A percentile compares a stretch with the other conserved stretches of the same genome.
Conservation (phyloP, 2,329 filamentous ascomycete genomes). For the Aspergillus spinulosporus region DNA sequence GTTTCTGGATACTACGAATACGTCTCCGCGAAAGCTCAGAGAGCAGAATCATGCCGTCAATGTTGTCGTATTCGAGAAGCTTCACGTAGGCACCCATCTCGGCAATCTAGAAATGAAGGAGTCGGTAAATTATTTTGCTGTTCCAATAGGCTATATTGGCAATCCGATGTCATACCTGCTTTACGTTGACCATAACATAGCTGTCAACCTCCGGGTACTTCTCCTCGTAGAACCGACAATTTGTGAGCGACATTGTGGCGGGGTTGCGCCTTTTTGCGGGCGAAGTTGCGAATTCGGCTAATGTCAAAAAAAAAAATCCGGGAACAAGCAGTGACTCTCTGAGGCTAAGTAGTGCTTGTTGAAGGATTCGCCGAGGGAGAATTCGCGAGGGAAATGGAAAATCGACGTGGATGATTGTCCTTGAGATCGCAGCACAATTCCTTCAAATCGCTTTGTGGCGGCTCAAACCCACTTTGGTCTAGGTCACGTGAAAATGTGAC, state of each 20-base stretch:
- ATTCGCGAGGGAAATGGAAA: neutral
- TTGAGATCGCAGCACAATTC: constrained; percentile 29
- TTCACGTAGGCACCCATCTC: constrained; percentile 99
- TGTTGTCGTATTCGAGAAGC: constrained; percentile 99
- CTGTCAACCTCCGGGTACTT: constrained; percentile 98
- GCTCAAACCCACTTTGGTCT: constrained; percentile 42
- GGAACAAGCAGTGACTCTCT: constrained; percentile 4
- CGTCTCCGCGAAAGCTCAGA: constrained; percentile 96
- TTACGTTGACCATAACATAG: constrained; percentile 99
- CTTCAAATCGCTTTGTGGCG: constrained; percentile 41
- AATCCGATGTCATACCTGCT: constrained; percentile 65
- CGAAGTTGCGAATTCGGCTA: constrained; percentile 15
- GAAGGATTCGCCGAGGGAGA: neutral
- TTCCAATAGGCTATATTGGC: neutral
- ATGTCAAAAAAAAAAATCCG: too few relatives aligned
- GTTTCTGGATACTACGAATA: constrained; percentile 98
- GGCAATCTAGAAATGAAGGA: constrained; percentile 67
- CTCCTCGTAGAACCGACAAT: constrained; percentile 96
- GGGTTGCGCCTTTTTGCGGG: constrained; percentile 38
- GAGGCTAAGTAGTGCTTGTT: constrained; percentile 7
- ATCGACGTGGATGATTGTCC: constrained; percentile 21
- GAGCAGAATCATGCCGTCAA: constrained; percentile 99
- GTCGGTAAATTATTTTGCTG: constrained; percentile 17
- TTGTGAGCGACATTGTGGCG: constrained; percentile 87
- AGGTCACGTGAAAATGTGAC: constrained; percentile 16